These are phyloP conservation scores for Magnolia kwangsiensis DNA, from an alignment of 164 flowering plant genomes.

Conservation along the genomic window DNA sequence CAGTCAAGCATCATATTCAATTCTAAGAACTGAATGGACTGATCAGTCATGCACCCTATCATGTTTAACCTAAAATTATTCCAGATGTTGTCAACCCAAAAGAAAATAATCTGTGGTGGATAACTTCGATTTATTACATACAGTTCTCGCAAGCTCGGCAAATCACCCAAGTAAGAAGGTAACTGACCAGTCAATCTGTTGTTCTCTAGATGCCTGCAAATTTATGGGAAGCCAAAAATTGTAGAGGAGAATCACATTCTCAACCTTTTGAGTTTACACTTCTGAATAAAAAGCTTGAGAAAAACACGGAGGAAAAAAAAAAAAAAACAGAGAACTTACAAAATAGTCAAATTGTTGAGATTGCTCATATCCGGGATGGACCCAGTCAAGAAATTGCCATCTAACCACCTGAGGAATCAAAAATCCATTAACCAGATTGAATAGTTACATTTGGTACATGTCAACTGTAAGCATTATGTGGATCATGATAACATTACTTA, in stretches of 20 bases:
- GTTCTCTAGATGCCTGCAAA: constrained; percentile 90
- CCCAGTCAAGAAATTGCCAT: constrained; percentile 66
- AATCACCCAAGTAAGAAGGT: constrained; percentile 65
- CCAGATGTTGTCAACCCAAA: constrained; percentile 1
- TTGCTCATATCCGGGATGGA: constrained; percentile 74
- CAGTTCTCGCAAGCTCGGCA: constrained; percentile 76
- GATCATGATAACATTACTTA: constrained; percentile 39
- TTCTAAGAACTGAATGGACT: background rate
- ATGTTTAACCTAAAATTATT: background rate
- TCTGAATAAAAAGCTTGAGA: constrained; percentile 1
- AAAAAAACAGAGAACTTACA: constrained; percentile 44
- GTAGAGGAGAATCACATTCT: background rate
- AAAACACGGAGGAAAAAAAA: background rate
- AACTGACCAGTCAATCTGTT: constrained; percentile 66
- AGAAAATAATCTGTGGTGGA: background rate
- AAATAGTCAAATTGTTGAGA: constrained; percentile 52
- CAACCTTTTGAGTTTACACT: background rate
- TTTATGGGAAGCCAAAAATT: constrained; percentile 7
- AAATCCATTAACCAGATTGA: background rate
- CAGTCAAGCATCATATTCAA: background rate
- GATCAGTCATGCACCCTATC: background rate
- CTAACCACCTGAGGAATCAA: constrained; percentile 61
- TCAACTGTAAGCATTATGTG: constrained; percentile 1
- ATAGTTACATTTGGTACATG: background rate
- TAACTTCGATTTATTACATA: constrained; percentile 30